Evolutionary conservation across 176 grass and related monocot genomes (phyloP), one percentile per base, ranked within the genome.

Genomic region (Rhynchospora breviuscula): DNA sequence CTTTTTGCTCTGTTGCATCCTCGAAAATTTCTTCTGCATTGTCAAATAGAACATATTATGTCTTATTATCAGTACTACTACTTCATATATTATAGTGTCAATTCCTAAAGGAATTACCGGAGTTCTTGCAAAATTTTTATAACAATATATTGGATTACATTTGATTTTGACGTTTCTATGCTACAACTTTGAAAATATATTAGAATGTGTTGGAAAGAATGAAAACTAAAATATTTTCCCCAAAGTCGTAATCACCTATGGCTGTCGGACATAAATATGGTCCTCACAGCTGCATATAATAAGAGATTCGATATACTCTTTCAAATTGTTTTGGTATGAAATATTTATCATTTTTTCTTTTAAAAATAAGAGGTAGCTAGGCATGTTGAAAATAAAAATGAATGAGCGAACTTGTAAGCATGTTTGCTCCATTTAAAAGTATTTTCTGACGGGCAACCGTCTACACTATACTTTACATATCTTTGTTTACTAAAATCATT

Each of bases 21-120:
- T 77, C 23, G 7, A 10, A 56, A 54, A 8, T 77, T 77, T 77
- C 73, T 29, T 77, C 73, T 77, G 49, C 73, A 77, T 56, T 29
- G 12, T 56, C 73, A 57, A 29, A 33, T 52, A 8, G 10, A 75
- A 75, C 12, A 5, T n/a, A 26, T 72, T 21, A 69, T n/a, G 3
- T 35, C 33, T 35, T 69, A 15, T 59, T 18, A n/a, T 18, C 18
- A 6, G n/a, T n/a, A n/a, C n/a, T 59, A 6, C 3, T 73, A 22
- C 69, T 73, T 47, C 22, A 22, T 47, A n/a, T 74, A 74, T 52
- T 74, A 0, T 49, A 74, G 51, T 51, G 21, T 0, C 64, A 74
- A 23, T 25, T 73, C 46, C 21, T 51, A 74, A 52, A 6, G 14
- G 10, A 23, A 74, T 4, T 12, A 47, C 6, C 1, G 10, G 19